phyloP scores from a whole-genome alignment of 2,329 filamentous ascomycete genomes.

The Ophiognomonia clavigignenti-juglandacearum region DNA sequence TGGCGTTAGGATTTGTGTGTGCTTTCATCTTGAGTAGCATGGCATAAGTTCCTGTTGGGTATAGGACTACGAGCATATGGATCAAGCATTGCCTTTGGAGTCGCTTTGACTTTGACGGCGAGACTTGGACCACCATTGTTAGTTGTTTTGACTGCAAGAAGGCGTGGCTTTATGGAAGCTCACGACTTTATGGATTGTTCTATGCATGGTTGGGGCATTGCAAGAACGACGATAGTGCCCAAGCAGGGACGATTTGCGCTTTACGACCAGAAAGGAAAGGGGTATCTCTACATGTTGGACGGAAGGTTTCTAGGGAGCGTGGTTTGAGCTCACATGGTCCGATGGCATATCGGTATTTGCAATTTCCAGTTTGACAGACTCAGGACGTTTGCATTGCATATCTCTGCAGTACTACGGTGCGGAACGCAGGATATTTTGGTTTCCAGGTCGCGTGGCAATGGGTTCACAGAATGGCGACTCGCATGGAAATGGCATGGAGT shows the following conservation, averaged over 20 bases:
- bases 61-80: too few relatives aligned
- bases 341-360: slow-evolving; percentile 5
- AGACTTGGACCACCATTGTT: too few relatives aligned
- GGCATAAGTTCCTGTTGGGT: too few relatives aligned
- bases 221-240: neutral
- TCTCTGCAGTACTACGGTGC: slow-evolving; percentile 6
- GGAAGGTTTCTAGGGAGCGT: neutral
- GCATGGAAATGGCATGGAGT: too few relatives aligned
- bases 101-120: too few relatives aligned
- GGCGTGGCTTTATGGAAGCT: too few relatives aligned
- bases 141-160: too few relatives aligned
- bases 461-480: too few relatives aligned
- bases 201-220: too few relatives aligned
- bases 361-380: neutral
- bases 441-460: slow-evolving; percentile 4
- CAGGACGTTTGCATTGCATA: slow-evolving; percentile 11
- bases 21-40: neutral
- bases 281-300: neutral
- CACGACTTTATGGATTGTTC: slow-evolving; percentile 1
- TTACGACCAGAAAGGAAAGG: slow-evolving; percentile 1
- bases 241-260: neutral
- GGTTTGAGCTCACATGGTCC: slow-evolving; percentile 1
- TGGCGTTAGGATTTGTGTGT: neutral
- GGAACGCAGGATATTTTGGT: slow-evolving; percentile 4
- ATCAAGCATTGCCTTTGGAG: too few relatives aligned